Percentiles rank a stretch among this genome's conserved stretches.
Conservation (phyloP, 1,284 basidiomycete species). For the Somion occarium region DNA sequence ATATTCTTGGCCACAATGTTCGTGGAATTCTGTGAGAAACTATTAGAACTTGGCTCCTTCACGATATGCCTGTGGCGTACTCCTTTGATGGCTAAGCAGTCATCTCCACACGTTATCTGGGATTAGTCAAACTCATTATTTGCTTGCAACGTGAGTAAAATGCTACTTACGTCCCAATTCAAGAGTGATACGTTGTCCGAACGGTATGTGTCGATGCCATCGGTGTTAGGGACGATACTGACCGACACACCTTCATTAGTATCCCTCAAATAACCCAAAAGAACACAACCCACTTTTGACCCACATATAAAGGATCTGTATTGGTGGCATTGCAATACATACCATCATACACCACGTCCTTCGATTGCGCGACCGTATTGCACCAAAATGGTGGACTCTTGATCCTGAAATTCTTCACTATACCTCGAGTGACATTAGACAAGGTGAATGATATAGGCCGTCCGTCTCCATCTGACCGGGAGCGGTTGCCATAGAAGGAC, state of each 20-base stretch:
- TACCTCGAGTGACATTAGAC: slow-evolving; percentile 41
- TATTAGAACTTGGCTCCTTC: not conserved
- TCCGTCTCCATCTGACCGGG: slow-evolving; percentile 51
- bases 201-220: slow-evolving; percentile 60
- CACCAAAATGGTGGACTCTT: slow-evolving; percentile 65
- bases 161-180: slow-evolving; percentile 50
- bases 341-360: slow-evolving; percentile 52
- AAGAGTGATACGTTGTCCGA: slow-evolving; percentile 46
- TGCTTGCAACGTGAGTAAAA: slow-evolving; percentile 5
- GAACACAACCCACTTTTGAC: slow-evolving; percentile 40
- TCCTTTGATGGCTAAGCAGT: slow-evolving; percentile 65
- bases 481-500: slow-evolving; percentile 39
- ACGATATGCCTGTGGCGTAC: slow-evolving; percentile 27
- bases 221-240: slow-evolving; percentile 62
- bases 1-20: slow-evolving; percentile 47
- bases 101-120: slow-evolving; percentile 56
- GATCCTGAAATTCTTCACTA: slow-evolving; percentile 49
- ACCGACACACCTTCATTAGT: no score
- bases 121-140: no score
- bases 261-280: no score
- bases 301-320: slow-evolving; percentile 42
- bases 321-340: slow-evolving; percentile 62
- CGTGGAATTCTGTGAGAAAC: slow-evolving; percentile 44
- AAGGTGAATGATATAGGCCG: slow-evolving; percentile 60
- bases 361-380: slow-evolving; percentile 51